Evolutionary conservation across 805 yeast genomes (phyloP).

Genomic region (Candida pseudoglaebosa): DNA sequence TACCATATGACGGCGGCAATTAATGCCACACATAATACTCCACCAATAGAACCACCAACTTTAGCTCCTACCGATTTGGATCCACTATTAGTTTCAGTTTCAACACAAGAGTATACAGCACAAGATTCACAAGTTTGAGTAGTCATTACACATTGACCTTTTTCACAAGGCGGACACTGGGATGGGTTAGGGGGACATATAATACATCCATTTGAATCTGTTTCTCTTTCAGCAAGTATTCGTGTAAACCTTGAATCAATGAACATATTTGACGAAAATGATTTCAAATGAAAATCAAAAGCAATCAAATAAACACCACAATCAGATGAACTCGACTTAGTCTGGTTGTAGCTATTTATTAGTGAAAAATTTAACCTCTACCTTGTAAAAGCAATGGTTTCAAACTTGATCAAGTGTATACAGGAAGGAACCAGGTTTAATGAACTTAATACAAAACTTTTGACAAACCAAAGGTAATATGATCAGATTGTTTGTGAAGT

Average conservation of each 20-base stretch:
- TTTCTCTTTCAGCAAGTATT: conserved; percentile 11
- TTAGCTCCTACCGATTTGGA: conserved; percentile 31
- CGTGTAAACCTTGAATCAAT: conserved; percentile 6
- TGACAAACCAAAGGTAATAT: no score
- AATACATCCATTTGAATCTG: conserved; percentile 29
- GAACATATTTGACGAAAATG: no score
- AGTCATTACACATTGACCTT: conserved; percentile 18
- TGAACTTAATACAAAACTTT: no score
- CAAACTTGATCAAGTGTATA: no score
- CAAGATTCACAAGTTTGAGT: conserved; percentile 23
- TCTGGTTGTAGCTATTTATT: no score
- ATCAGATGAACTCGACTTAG: no score
- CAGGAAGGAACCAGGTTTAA: no score
- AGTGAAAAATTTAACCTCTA: no score
- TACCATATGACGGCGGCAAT: conserved; percentile 22
- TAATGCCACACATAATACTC: conserved; percentile 25
- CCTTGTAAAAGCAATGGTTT: no score
- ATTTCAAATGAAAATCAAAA: no score
- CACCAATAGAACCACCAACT: conserved; percentile 42
- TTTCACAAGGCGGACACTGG: conserved; percentile 25
- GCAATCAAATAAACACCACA: no score
- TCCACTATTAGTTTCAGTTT: conserved; percentile 8
- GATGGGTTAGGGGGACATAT: conserved; percentile 24
- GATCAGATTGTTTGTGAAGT: no score
- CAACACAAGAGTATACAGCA: conserved; percentile 21